phyloP scores from a whole-genome alignment of 768 basidiomycete species.

The Gelatoporia subvermispora region DNA sequence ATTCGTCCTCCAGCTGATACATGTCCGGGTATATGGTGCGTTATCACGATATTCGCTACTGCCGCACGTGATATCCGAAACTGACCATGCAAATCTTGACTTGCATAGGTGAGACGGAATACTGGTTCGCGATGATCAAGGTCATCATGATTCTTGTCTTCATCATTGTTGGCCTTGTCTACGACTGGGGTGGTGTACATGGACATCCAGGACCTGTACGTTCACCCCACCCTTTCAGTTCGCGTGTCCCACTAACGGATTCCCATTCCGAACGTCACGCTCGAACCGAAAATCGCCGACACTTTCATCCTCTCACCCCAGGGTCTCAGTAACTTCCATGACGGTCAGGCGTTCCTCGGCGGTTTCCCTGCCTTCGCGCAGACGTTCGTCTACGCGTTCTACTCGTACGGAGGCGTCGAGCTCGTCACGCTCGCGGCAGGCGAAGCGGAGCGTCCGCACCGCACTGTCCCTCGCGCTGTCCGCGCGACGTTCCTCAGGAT shows the following conservation, averaged over 20 bases:
- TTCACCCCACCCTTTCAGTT: too few relatives aligned
- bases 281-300: too few relatives aligned
- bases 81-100: constrained; percentile 1
- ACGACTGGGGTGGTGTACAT: constrained; percentile 56
- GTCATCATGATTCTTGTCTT: constrained; percentile 58
- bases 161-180: constrained; percentile 58
- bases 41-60: background rate
- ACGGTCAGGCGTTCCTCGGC: constrained; percentile 49
- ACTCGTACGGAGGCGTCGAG: constrained; percentile 65
- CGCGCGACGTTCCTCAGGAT: constrained; percentile 61
- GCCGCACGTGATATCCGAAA: background rate
- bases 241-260: background rate
- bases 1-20: constrained; percentile 49
- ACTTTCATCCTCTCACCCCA: constrained; percentile 12
- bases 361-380: constrained; percentile 49
- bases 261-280: background rate
- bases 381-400: constrained; percentile 66
- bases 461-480: constrained; percentile 54
- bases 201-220: constrained; percentile 53
- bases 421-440: constrained; percentile 71
- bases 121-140: constrained; percentile 63
- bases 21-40: constrained; percentile 52
- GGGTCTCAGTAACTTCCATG: constrained; percentile 48
- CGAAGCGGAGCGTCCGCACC: constrained; percentile 59
- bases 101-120: constrained; percentile 49